phyloP scores from a whole-genome alignment of 2,329 filamentous ascomycete genomes.

The Fusarium verticillioides region DNA sequence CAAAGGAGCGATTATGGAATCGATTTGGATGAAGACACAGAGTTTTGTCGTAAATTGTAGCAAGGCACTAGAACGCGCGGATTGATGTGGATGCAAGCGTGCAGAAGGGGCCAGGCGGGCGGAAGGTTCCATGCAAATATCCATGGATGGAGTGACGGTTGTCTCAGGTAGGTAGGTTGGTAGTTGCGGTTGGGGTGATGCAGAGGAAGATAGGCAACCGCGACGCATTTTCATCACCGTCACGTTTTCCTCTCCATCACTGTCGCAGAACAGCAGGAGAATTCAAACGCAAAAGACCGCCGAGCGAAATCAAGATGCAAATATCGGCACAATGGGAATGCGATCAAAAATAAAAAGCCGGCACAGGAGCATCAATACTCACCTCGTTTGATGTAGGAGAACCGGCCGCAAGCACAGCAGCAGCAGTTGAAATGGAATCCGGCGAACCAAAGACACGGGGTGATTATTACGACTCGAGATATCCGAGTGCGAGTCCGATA shows the following conservation, averaged over 20 bases:
- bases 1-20: slow-evolving; percentile 12
- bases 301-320: neutral
- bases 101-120: slow-evolving; percentile 2
- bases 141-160: neutral
- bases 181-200: slow-evolving; percentile 12
- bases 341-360: slow-evolving; percentile 6
- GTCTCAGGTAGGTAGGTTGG: slow-evolving; percentile 8
- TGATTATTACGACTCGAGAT: slow-evolving; percentile 21
- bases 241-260: slow-evolving; percentile 7
- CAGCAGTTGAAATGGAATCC: slow-evolving; percentile 21
- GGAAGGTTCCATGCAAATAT: slow-evolving; percentile 8
- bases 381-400: slow-evolving; percentile 34
- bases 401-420: slow-evolving; percentile 31
- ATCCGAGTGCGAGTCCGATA: slow-evolving; percentile 31
- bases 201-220: slow-evolving; percentile 23
- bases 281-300: neutral
- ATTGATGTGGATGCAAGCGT: slow-evolving; percentile 10
- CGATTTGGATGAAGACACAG: slow-evolving; percentile 26
- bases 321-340: slow-evolving; percentile 4
- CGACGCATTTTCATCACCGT: slow-evolving; percentile 20
- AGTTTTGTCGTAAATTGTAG: slow-evolving; percentile 18
- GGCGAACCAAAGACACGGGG: slow-evolving; percentile 19
- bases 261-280: slow-evolving; percentile 14
- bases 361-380: slow-evolving; percentile 34
- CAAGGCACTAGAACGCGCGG: slow-evolving; percentile 14